A percentile compares a stretch with the other conserved stretches of the same genome.
phyloP scores from a whole-genome alignment of 208 protist genomes.

The Trypanosoma avium region DNA sequence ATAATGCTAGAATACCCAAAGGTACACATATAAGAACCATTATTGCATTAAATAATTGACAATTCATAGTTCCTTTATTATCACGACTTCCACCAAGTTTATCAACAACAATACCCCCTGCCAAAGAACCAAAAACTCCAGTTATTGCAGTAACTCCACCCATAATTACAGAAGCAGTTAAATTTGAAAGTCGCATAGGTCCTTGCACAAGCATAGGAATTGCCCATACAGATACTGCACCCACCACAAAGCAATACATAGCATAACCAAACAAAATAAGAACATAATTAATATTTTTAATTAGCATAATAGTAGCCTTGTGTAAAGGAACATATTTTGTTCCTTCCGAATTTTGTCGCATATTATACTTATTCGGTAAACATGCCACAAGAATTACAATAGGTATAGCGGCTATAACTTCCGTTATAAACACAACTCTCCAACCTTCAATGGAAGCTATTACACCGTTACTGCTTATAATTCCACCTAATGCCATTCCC shows the following conservation, averaged over 20 bases:
- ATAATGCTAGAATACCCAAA: slow-evolving; percentile 43
- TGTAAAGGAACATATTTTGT: slow-evolving; percentile 28
- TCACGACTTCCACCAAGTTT: slow-evolving; percentile 60
- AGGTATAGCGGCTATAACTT: slow-evolving; percentile 52
- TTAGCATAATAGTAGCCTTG: slow-evolving; percentile 34
- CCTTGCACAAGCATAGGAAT: slow-evolving; percentile 76
- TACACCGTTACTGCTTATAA: slow-evolving; percentile 32
- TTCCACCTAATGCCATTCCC: slow-evolving; percentile 69
- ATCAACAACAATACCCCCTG: slow-evolving; percentile 68
- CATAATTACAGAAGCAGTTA: slow-evolving; percentile 47
- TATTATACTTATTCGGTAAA: slow-evolving; percentile 44
- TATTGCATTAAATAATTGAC: slow-evolving; percentile 46
- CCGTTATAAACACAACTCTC: slow-evolving; percentile 47
- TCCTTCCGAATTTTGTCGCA: slow-evolving; percentile 10
- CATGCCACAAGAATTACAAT: slow-evolving; percentile 36
- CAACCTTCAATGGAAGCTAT: slow-evolving; percentile 37
- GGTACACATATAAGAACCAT: slow-evolving; percentile 58
- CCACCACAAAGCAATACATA: slow-evolving; percentile 86
- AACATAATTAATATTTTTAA: slow-evolving; percentile 62
- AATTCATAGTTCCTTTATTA: slow-evolving; percentile 39
- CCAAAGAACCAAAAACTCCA: slow-evolving; percentile 67
- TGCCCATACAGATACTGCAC: slow-evolving; percentile 77
- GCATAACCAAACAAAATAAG: slow-evolving; percentile 73
- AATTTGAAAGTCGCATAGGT: slow-evolving; percentile 43
- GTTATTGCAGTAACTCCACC: slow-evolving; percentile 57